These are phyloP conservation scores for Fusarium sp. DNA, from an alignment of 2,329 filamentous ascomycete genomes.

Conservation along the genomic window DNA sequence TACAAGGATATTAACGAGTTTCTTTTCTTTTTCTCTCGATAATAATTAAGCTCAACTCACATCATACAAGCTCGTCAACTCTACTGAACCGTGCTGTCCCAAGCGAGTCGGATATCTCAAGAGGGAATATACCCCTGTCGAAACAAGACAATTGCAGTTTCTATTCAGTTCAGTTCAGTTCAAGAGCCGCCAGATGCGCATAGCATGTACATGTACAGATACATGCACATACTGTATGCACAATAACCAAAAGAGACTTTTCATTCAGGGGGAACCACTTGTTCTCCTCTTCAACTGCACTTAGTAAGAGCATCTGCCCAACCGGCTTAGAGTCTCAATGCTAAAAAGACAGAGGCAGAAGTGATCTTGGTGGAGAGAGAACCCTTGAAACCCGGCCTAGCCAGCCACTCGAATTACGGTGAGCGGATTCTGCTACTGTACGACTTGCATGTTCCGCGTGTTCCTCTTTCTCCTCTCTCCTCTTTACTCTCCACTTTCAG, in stretches of 20 bases:
- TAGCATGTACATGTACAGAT: neutral
- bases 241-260: neutral
- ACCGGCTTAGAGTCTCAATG: neutral
- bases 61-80: slow-evolving; percentile 21
- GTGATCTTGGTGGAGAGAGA: neutral
- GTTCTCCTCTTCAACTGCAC: neutral
- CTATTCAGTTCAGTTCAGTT: slow-evolving; percentile 1
- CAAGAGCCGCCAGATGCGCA: slow-evolving; percentile 27
- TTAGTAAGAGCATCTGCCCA: neutral
- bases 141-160: neutral
- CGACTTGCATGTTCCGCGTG: slow-evolving; percentile 9
- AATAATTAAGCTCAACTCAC: slow-evolving; percentile 15
- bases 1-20: slow-evolving; percentile 2
- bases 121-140: slow-evolving; percentile 10
- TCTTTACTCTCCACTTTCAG: neutral
- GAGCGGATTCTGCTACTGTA: slow-evolving; percentile 2
- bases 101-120: slow-evolving; percentile 32
- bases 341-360: neutral
- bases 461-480: slow-evolving; percentile 2
- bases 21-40: neutral
- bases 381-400: slow-evolving; percentile 3
- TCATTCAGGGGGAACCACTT: slow-evolving; percentile 10
- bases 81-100: slow-evolving; percentile 25
- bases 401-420: slow-evolving; percentile 12
- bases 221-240: neutral